Conservation (phyloP, 73 alveolate genomes). For the Tetrahymena malaccensis region DNA sequence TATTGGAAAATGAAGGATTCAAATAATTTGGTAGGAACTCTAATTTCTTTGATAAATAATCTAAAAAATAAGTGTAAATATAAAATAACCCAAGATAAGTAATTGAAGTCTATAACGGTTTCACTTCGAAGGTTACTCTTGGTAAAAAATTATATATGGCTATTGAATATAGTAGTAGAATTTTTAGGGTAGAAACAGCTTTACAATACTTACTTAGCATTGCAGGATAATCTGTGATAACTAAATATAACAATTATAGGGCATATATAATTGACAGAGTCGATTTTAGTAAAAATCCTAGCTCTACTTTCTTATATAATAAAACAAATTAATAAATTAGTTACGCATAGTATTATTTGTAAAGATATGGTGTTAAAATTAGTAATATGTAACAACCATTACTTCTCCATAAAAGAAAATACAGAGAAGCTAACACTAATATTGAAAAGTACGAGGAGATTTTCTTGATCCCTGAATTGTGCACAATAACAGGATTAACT, state of each 20-base stretch:
- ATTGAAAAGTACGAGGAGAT: slow-evolving; percentile 21
- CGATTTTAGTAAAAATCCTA: slow-evolving; percentile 66
- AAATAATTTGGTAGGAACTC: not conserved
- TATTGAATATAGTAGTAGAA: slow-evolving; percentile 9
- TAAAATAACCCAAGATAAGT: not conserved
- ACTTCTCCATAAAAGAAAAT: slow-evolving; percentile 29
- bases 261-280: slow-evolving; percentile 66
- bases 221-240: slow-evolving; percentile 52
- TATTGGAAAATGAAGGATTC: not conserved
- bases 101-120: not conserved
- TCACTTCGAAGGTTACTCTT: not conserved
- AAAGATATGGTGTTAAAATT: slow-evolving; percentile 58
- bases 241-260: slow-evolving; percentile 65
- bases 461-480: slow-evolving; percentile 80
- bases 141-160: not conserved
- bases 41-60: not conserved
- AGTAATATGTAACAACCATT: slow-evolving; percentile 54
- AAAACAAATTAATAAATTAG: slow-evolving; percentile 41
- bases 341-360: slow-evolving; percentile 65
- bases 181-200: slow-evolving; percentile 29
- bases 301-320: slow-evolving; percentile 32
- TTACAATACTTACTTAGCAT: not conserved
- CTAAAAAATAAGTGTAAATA: not conserved
- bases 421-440: slow-evolving; percentile 25
- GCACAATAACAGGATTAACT: slow-evolving; percentile 81